Base-by-base conservation (phyloP, 2,329 filamentous ascomycete species). In the Alternaria sp. region DNA sequence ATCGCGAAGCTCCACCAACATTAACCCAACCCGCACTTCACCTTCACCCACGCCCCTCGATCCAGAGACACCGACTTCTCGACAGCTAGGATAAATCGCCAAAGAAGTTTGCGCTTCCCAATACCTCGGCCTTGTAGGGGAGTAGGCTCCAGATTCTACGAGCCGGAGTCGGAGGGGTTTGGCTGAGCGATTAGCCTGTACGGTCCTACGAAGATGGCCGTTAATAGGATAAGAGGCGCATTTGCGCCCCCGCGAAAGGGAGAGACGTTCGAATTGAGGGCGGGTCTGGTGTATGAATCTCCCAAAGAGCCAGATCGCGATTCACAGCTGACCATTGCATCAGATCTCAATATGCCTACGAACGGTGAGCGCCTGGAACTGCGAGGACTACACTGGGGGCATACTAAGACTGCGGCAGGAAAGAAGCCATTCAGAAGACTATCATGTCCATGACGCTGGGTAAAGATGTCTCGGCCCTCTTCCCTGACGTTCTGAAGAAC, bases 391-490 rank as follows among this genome's bases (percentile, higher is more conserved):
- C 7, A 50, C 21, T 10, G 12, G n/a, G 15, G 20, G 33, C 6
- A 67, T 74, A 81, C 81, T 83, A 68, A 83, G 56, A 62, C 46
- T 63, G 26, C 44, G 59, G 49, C 66, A 88, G 94, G 77, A 99
- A 99, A 83, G 96, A 99, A 85, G 92, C 96, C 23, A 99, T 99
- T 74, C 96, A 99, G 80, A 98, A 97, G 87, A 99, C 96, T 69
- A 99, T 99, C 84, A 98, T 98, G 94, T 94, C 96, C 79, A 99
- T 99, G 96, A 99, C 96, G 2, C 82, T 99, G 73, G 96, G 96
- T 81, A 99, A 99, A 82, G 96, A 99, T 83, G 96, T 99, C 64
- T 99, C 96, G 58, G 92, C 94, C 60, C 85, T 99, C 68, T 99
- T 99, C 80, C 96, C 96, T 2, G 96, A 99, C 79, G 96, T 99